phyloP scores from a whole-genome alignment of 805 yeast genomes.

The Lipomyces japonicus region DNA sequence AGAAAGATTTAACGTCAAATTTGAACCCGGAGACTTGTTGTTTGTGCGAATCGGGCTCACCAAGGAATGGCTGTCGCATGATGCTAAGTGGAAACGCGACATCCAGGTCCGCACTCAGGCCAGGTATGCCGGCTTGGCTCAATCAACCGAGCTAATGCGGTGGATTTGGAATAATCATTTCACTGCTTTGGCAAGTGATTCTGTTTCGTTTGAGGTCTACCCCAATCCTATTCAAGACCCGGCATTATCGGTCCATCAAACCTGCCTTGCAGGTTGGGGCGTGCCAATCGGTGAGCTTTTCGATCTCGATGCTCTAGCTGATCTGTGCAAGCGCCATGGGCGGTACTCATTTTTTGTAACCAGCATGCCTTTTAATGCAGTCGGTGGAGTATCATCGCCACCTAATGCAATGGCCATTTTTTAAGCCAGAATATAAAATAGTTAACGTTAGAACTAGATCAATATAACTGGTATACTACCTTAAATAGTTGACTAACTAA shows the following conservation, averaged over 20 bases:
- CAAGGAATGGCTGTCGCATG: constrained; percentile 31
- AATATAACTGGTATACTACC: no score
- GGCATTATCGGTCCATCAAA: constrained; percentile 30
- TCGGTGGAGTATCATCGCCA: constrained; percentile 37
- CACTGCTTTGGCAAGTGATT: constrained; percentile 33
- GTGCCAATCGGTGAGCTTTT: constrained; percentile 39
- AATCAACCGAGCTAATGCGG: constrained; percentile 30
- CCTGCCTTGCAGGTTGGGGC: constrained; percentile 36
- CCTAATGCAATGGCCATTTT: constrained; percentile 47
- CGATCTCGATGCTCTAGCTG: constrained; percentile 34
- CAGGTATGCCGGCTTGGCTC: constrained; percentile 31
- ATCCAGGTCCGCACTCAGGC: constrained; percentile 21
- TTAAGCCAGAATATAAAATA: no score
- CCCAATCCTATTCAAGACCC: constrained; percentile 24
- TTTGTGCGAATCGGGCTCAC: constrained; percentile 32
- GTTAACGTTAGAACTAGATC: no score
- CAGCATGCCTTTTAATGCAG: constrained; percentile 36
- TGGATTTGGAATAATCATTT: constrained; percentile 36
- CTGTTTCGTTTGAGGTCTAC: constrained; percentile 31
- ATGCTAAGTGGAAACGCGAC: constrained; percentile 20
- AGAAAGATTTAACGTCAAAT: constrained; percentile 21
- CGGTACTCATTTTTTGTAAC: constrained; percentile 35
- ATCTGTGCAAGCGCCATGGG: constrained; percentile 30
- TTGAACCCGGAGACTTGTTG: constrained; percentile 33
- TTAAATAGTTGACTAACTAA: no score